Base-by-base conservation (phyloP, 805 yeast species). In the Wickerhamiella vanderwaltii region DNA sequence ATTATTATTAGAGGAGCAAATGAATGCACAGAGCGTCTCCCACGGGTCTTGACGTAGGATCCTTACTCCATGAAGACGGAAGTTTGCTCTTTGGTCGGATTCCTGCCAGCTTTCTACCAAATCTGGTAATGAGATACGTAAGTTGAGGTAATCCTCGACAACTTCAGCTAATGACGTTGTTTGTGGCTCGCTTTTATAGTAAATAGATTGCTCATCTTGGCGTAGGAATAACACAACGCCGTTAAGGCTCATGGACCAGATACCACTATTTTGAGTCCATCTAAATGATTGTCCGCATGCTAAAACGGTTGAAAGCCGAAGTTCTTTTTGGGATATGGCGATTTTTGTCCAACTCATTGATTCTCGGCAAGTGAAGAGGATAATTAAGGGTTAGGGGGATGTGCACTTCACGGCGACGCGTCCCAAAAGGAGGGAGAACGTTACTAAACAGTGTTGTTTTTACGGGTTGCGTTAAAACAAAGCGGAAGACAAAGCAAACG, bases 1-100 rank as follows among this genome's bases (percentile, higher is more conserved):
- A 54, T 91, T 91, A 61, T 91, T 91, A 59, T 91, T 91, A n/a
- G 94, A 78, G 1, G 95, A 84, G 61, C 97, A 91, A 9, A 91
- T 91, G 49, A 88, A 91, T 2, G 91, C 81, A 15, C 88, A 64
- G 34, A 86, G 64, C 32, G 88, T 85, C 51, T 91, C 98, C 97
- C 97, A 91, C 0, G 98, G 97, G 49, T 88, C 95, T 58, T 91
- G 97, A 28, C 87, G 68, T 20, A 91, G 67, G 48, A 88, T 84
- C 23, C 98, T 64, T 15, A 88, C 76, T 0, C 96, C 97, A 3
- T 65, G 65, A 43, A 75, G 74, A 11, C 40, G 47, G 43, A 30
- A 33, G 56, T 56, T 38, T 57, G 60, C 35, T 85, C 93, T 29
- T 15, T 28, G 4, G 22, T 37, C 41, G 15, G 60, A 67, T 1